Conservation (phyloP, 2,329 filamentous ascomycete species). For the Xylaria sp. region DNA sequence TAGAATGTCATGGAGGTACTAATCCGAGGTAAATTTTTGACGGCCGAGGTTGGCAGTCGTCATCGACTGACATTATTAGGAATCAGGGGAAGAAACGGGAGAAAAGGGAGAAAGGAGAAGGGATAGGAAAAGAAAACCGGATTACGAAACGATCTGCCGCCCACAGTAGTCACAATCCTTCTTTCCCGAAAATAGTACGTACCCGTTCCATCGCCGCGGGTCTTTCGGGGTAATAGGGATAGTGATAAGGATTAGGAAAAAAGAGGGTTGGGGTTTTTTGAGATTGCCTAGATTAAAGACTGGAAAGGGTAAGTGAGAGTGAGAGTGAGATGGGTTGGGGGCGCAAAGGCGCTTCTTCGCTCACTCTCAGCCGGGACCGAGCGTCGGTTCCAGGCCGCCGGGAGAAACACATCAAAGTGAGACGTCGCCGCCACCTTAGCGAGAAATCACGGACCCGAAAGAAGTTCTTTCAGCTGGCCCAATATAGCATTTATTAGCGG, state of each 20-base stretch:
- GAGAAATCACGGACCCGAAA: conserved; percentile 22
- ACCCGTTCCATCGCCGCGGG: background rate
- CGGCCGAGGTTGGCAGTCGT: background rate
- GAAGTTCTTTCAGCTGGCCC: background rate
- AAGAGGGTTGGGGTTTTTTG: background rate
- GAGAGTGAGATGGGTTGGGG: conserved; percentile 16
- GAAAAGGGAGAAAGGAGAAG: background rate
- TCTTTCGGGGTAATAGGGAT: background rate
- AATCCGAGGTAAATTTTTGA: background rate
- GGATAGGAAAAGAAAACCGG: background rate
- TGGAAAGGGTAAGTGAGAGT: background rate
- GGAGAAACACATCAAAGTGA: background rate
- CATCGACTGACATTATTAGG: conserved; percentile 4
- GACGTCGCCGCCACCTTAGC: conserved; percentile 10
- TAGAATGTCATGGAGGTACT: background rate
- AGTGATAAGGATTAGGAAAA: background rate
- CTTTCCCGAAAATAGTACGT: conserved; percentile 8
- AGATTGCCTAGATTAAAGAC: background rate
- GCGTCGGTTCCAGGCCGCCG: conserved; percentile 30
- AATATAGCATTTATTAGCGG: conserved; percentile 6
- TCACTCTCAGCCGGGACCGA: conserved; percentile 24
- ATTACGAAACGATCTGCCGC: conserved; percentile 12
- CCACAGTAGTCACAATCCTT: conserved; percentile 3
- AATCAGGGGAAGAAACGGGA: background rate
- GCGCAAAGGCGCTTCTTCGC: background rate